Base-by-base conservation (phyloP, 805 yeast species). In the Hanseniaspora occidentalis region DNA sequence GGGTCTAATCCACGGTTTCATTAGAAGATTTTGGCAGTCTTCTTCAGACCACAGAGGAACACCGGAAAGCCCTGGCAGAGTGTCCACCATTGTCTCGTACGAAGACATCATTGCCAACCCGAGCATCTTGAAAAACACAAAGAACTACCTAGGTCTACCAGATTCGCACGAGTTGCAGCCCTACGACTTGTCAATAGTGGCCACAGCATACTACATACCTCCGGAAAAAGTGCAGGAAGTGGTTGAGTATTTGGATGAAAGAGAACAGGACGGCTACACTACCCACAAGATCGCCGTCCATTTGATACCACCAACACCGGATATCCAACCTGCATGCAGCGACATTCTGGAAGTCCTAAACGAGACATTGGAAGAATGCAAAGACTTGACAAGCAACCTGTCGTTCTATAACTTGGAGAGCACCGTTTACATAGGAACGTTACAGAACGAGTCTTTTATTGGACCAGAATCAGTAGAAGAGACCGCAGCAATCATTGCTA, bases 1-100 rank as follows among this genome's bases (percentile, higher is more conserved):
- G 0, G 96, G 96, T 0, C 72, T 77, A 36, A 66, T 88, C 19
- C 66, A 67, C 39, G 96, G 96, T 2, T 85, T 66, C 49, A 73
- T 79, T 1, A 68, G 97, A 17, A 62, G 95, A 35, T 88, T 88
- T 54, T 88, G 96, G 96, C 96, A 88, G 58, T 72, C 84, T 26
- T 79, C 92, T 9, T 75, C 79, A 19, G 96, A 88, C 56, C 95
- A 89, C 57, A 62, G 96, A 40, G 96, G 96, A 1, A 81, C 94
- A 0, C 85, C 84, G 0, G 83, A 74, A 42, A 55, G 61, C n/a
- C 95, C 94, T 1, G 97, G 97, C 1, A 61, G 96, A 25, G 96
- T 88, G 1, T 95, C 74, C 8, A 88, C 96, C 0, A 62, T 88
- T 36, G 66, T 88, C 1, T 72, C 86, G 8, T 63, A 71, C 35